Evolutionary conservation across 495 filamentous ascomycete species (phyloP).

Genomic region (Penicillium crystallinum): DNA sequence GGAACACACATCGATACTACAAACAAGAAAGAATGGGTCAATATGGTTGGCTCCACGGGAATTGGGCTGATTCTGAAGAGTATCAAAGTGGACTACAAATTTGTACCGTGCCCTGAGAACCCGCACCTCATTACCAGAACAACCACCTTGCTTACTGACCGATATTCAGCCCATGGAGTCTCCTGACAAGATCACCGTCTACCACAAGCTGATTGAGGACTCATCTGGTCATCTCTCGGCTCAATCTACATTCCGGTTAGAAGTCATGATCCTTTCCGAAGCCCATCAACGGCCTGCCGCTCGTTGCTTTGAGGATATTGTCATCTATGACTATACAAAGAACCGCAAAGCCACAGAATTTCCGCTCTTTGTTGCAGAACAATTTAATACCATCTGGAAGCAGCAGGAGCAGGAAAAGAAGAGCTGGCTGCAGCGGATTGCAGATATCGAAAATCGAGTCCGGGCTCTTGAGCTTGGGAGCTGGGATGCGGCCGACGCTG

Average conservation of each 20-base stretch:
- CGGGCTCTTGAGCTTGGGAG: conserved; percentile 61
- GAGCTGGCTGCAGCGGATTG: conserved; percentile 44
- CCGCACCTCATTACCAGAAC: background rate
- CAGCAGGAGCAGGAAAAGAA: conserved; percentile 59
- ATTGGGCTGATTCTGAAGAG: conserved; percentile 75
- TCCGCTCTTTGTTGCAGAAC: conserved; percentile 59
- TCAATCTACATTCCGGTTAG: conserved; percentile 50
- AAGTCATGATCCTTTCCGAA: conserved; percentile 72
- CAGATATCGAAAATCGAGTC: conserved; percentile 51
- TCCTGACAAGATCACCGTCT: conserved; percentile 82
- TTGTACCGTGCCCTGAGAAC: conserved; percentile 52
- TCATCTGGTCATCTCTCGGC: conserved; percentile 35
- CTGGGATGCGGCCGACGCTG: conserved; percentile 68
- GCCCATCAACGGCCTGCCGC: conserved; percentile 72
- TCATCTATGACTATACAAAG: conserved; percentile 74
- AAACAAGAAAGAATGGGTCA: conserved; percentile 62
- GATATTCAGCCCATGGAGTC: conserved; percentile 71
- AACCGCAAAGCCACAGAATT: conserved; percentile 49
- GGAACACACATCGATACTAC: conserved; percentile 62
- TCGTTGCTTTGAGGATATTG: conserved; percentile 73
- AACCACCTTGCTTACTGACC: background rate
- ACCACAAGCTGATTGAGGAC: conserved; percentile 68
- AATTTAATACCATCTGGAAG: conserved; percentile 60
- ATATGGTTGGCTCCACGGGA: conserved; percentile 59
- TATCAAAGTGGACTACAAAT: conserved; percentile 86